phyloP scores from a whole-genome alignment of 2,329 filamentous ascomycete genomes.

The Fusarium pseudocircinatum region DNA sequence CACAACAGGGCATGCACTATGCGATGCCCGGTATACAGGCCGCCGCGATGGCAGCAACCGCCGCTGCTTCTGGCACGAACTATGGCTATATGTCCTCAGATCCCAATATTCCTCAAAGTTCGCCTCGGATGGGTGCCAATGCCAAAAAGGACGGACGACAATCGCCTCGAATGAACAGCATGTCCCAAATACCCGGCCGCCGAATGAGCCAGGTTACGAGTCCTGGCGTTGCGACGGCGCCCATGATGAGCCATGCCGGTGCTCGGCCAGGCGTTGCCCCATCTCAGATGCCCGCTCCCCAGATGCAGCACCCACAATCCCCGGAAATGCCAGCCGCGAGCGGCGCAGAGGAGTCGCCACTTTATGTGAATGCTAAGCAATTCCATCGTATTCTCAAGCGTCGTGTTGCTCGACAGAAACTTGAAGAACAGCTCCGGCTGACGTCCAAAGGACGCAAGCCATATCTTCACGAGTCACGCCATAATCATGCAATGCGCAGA shows the following conservation, averaged over 20 bases:
- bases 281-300: conserved; percentile 69
- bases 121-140: conserved; percentile 81
- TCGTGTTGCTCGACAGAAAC: conserved; percentile 88
- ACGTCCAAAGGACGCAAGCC: conserved; percentile 97
- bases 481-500: conserved; percentile 97
- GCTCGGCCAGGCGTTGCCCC: conserved; percentile 62
- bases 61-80: conserved; percentile 85
- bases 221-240: conserved; percentile 77
- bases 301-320: conserved; percentile 76
- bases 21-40: conserved; percentile 85
- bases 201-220: conserved; percentile 82
- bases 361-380: conserved; percentile 99
- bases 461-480: conserved; percentile 95
- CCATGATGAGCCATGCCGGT: conserved; percentile 76
- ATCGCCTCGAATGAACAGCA: conserved; percentile 78
- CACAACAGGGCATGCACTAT: conserved; percentile 79
- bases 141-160: conserved; percentile 76
- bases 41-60: conserved; percentile 90
- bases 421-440: conserved; percentile 90
- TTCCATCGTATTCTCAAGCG: conserved; percentile 97
- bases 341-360: conserved; percentile 85
- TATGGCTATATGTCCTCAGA: conserved; percentile 80
- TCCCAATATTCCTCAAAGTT: conserved; percentile 73
- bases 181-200: conserved; percentile 68
- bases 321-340: conserved; percentile 79